phyloP scores from a whole-genome alignment of 306 rosid genomes.

The Cajanus cajan region DNA sequence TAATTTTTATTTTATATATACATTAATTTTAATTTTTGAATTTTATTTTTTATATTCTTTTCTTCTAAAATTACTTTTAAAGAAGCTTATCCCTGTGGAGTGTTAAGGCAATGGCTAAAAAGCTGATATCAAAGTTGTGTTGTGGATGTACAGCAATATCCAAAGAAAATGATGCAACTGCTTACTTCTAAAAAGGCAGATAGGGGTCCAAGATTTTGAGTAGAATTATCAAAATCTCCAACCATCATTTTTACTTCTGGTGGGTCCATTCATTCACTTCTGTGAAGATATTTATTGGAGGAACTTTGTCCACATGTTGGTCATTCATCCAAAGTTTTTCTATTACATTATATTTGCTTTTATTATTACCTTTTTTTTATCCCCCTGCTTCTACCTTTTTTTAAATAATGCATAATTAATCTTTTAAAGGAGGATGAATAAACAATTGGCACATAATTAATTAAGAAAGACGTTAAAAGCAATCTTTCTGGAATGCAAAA shows the following conservation, averaged over 20 bases:
- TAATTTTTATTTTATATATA: too few relatives aligned
- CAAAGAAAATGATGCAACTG: conserved; percentile 27
- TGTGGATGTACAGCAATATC: conserved; percentile 26
- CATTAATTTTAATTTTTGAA: too few relatives aligned
- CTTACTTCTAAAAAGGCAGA: conserved; percentile 20
- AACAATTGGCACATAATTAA: background rate
- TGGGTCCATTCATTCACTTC: background rate
- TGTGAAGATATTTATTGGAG: background rate
- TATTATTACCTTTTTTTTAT: background rate
- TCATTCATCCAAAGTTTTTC: too few relatives aligned
- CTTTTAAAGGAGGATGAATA: background rate
- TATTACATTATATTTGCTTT: background rate
- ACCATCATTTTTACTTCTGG: background rate
- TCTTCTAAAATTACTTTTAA: too few relatives aligned
- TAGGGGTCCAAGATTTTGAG: conserved; percentile 5
- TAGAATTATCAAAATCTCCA: background rate
- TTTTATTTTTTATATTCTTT: too few relatives aligned
- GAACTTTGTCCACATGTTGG: background rate
- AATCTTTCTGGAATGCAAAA: background rate
- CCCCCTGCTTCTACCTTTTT: background rate
- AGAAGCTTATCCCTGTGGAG: too few relatives aligned
- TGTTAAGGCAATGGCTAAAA: background rate
- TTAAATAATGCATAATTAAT: background rate
- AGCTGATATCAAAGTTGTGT: background rate
- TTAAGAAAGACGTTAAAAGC: background rate